A percentile compares a stretch with the other conserved stretches of the same genome.
Conservation (phyloP, 2,329 filamentous ascomycete genomes). For the Aspergillus aculeatinus region DNA sequence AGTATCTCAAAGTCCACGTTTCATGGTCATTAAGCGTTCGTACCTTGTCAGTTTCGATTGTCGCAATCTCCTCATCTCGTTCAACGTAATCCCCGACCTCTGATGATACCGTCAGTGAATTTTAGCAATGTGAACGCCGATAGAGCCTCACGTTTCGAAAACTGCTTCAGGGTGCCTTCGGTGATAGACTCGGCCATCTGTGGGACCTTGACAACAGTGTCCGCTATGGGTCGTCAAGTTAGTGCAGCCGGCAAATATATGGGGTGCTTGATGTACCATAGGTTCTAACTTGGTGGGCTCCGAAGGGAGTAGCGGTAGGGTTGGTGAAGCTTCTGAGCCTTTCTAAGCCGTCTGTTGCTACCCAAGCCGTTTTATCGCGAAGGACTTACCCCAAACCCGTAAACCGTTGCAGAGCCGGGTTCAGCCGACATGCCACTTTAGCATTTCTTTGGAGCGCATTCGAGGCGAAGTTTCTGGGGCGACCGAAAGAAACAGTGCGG, state of each 20-base stretch:
- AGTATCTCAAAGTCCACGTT: too few relatives aligned
- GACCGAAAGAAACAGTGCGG: conserved; percentile 20
- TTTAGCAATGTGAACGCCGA: background rate
- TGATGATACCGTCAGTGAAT: conserved; percentile 25
- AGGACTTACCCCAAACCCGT: conserved; percentile 26
- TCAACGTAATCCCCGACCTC: conserved; percentile 91
- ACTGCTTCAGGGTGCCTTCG: conserved; percentile 94
- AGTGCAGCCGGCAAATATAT: conserved; percentile 8
- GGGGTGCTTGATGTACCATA: conserved; percentile 31
- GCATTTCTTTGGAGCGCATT: conserved; percentile 21
- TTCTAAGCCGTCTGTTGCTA: background rate
- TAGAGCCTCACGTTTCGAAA: conserved; percentile 66
- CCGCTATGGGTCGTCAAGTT: conserved; percentile 51
- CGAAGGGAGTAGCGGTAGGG: conserved; percentile 23
- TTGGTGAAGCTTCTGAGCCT: conserved; percentile 17
- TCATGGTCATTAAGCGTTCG: conserved; percentile 13
- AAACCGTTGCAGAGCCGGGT: conserved; percentile 27
- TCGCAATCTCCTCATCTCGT: conserved; percentile 95
- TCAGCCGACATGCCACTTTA: conserved; percentile 4
- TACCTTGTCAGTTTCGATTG: conserved; percentile 98
- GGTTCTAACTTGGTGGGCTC: conserved; percentile 34
- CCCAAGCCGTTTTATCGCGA: background rate
- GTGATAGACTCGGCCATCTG: conserved; percentile 99
- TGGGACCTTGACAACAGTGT: conserved; percentile 87
- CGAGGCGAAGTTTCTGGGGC: conserved; percentile 29